A percentile compares a stretch with the other conserved stretches of the same genome.
phyloP scores from a whole-genome alignment of 495 filamentous ascomycete genomes.

The Tuber calosporum region DNA sequence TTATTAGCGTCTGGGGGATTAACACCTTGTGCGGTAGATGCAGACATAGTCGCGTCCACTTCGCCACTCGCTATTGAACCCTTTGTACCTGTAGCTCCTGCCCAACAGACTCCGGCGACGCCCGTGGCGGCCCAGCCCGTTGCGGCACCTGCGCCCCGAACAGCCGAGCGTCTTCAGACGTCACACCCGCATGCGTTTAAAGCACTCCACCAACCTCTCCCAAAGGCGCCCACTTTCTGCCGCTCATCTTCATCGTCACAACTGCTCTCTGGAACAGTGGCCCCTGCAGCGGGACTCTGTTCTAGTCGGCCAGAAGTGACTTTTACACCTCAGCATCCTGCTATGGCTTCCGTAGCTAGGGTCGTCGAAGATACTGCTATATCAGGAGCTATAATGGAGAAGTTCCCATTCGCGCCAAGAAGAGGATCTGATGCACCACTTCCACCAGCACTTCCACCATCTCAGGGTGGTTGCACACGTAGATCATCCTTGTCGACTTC shows the following conservation, averaged over 20 bases:
- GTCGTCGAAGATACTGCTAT: slow-evolving; percentile 24
- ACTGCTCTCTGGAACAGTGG: slow-evolving; percentile 65
- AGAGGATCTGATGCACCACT: slow-evolving; percentile 15
- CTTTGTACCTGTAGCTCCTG: slow-evolving; percentile 32
- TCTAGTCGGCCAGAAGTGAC: slow-evolving; percentile 48
- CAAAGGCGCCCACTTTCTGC: slow-evolving; percentile 49
- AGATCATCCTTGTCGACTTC: slow-evolving; percentile 31
- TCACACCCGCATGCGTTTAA: slow-evolving; percentile 44
- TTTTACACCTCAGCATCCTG: slow-evolving; percentile 43
- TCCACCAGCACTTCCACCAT: background rate
- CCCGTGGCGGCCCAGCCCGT: slow-evolving; percentile 27
- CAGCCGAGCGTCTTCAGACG: slow-evolving; percentile 53
- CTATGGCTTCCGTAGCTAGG: slow-evolving; percentile 30
- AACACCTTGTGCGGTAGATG: slow-evolving; percentile 23
- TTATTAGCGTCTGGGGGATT: slow-evolving; percentile 35
- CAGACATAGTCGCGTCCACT: slow-evolving; percentile 14
- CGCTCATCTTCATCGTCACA: slow-evolving; percentile 65
- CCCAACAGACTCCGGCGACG: slow-evolving; percentile 21
- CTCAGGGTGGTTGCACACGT: slow-evolving; percentile 10
- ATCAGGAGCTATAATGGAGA: slow-evolving; percentile 32
- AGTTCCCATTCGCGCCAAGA: slow-evolving; percentile 32
- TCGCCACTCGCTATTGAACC: slow-evolving; percentile 36
- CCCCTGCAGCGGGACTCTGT: slow-evolving; percentile 83
- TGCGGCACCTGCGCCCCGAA: slow-evolving; percentile 48
- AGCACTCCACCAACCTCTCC: slow-evolving; percentile 50